Base-by-base conservation (phyloP, 1,139 yeast genomes). In the Suhomyces wounanorum region DNA sequence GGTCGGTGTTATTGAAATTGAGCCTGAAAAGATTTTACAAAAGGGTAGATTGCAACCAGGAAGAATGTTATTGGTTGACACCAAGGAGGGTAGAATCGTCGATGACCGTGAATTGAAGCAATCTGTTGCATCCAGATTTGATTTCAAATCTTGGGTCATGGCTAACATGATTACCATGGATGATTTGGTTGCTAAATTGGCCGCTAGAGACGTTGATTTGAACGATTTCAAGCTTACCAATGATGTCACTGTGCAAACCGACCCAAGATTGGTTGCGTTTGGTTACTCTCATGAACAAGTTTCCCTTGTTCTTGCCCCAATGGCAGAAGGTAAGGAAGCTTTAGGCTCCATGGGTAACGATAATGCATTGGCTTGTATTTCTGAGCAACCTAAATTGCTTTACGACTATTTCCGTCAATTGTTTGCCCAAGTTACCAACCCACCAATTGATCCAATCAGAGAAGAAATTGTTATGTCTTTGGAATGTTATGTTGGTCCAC, bases 291-390 rank as follows among this genome's bases (percentile, higher is more conserved):
- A 86, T 63, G 99, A 94, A 73, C 98, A 94, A 72, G 79, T 92
- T 55, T 82, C 90, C 41, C 70, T 89, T 54, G 76, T 94, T 42
- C 77, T 94, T 60, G 96, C 89, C 8, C 98, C 98, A 58, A 94
- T 94, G 99, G 98, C 96, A 41, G 88, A 84, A 61, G 97, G 94
- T 55, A 91, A 91, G 65, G 99, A 94, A 73, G 92, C 97, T 6
- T 79, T 94, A 52, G 98, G 99, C 28, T 91, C 97, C 13, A 94
- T 94, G 99, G 99, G 99, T 79, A 92, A 92, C 67, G 99, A 94
- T 67, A 85, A 94, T 52, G 96, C 98, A n/a, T 79, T 94, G 59
- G 98, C 99, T 1, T 94, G 99, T 73, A 75, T 94, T 59, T 87
- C 96, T 44, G 94, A 89, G 65, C 96, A 91, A 71, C 98, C 99